A percentile compares a stretch with the other conserved stretches of the same genome.
Evolutionary conservation across 148 eudicot genomes (phyloP).

Genomic region (Camellia granthamiana): DNA sequence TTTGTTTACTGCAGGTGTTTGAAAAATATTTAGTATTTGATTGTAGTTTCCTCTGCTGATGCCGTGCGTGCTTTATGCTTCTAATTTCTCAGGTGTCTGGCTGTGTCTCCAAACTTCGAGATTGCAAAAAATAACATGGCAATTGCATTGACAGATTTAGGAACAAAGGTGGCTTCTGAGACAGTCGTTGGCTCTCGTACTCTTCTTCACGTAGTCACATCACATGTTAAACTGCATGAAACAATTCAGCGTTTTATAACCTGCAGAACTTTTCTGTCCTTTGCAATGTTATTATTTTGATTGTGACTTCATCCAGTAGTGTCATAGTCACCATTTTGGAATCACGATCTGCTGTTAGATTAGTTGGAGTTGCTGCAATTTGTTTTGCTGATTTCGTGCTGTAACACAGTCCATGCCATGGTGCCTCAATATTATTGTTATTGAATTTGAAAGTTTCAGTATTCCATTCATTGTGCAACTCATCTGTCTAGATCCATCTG

Average conservation of each 20-base stretch:
- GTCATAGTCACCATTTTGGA: neutral
- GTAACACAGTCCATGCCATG: neutral
- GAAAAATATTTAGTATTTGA: conserved; percentile 1
- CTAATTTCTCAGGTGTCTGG: conserved; percentile 66
- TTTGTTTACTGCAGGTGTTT: neutral
- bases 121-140: conserved; percentile 99
- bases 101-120: conserved; percentile 98
- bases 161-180: conserved; percentile 72
- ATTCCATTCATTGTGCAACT: neutral
- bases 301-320: neutral
- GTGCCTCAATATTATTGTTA: neutral
- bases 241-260: neutral
- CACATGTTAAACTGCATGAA: neutral
- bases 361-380: neutral
- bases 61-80: neutral
- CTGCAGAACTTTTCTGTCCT: neutral
- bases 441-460: neutral
- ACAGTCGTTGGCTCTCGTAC: neutral
- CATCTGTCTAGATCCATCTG: neutral
- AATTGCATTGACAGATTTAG: conserved; percentile 94
- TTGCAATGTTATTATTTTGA: neutral
- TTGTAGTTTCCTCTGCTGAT: neutral
- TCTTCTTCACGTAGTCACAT: neutral
- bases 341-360: neutral
- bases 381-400: neutral